A percentile compares a stretch with the other conserved stretches of the same genome.
These are phyloP conservation scores for Lepiota venenata DNA, from an alignment of 768 basidiomycete species.

Conservation along the genomic window DNA sequence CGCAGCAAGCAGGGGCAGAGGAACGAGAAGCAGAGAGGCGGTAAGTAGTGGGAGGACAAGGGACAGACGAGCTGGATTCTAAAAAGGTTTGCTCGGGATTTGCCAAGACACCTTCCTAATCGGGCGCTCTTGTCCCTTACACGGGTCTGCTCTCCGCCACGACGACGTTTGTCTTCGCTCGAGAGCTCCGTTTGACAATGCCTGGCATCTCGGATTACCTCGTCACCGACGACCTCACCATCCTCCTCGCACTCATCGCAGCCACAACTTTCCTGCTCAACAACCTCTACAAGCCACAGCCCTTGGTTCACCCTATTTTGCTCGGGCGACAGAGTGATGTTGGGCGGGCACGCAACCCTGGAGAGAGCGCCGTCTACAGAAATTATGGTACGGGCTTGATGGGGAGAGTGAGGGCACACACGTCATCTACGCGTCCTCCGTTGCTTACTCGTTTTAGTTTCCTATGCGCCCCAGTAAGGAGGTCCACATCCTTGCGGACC, in stretches of 20 bases:
- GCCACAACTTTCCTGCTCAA: conserved; percentile 75
- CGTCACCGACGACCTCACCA: conserved; percentile 76
- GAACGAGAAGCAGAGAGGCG: background rate
- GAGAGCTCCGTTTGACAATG: conserved; percentile 15
- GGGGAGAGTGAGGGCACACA: conserved; percentile 54
- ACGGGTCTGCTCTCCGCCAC: background rate
- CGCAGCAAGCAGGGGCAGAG: background rate
- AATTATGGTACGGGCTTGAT: conserved; percentile 85
- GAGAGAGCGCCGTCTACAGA: conserved; percentile 86
- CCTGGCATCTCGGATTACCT: conserved; percentile 52
- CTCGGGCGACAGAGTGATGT: conserved; percentile 92
- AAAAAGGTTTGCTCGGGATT: conserved; percentile 10
- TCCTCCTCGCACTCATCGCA: conserved; percentile 70
- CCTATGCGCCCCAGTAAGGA: conserved; percentile 72
- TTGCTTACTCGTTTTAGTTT: conserved; percentile 44
- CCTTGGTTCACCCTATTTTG: conserved; percentile 90
- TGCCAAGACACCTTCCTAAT: conserved; percentile 9
- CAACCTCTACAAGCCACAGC: conserved; percentile 77
- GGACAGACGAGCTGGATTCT: conserved; percentile 1
- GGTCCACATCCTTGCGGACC: conserved; percentile 59
- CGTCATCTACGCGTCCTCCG: background rate
- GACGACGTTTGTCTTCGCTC: background rate
- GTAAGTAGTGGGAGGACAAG: conserved; percentile 3
- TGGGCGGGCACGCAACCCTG: conserved; percentile 72
- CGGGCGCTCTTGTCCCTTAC: background rate